A percentile compares a stretch with the other conserved stretches of the same genome.
Evolutionary conservation across 768 basidiomycete species (phyloP).

Genomic region (Amanita rimosa): DNA sequence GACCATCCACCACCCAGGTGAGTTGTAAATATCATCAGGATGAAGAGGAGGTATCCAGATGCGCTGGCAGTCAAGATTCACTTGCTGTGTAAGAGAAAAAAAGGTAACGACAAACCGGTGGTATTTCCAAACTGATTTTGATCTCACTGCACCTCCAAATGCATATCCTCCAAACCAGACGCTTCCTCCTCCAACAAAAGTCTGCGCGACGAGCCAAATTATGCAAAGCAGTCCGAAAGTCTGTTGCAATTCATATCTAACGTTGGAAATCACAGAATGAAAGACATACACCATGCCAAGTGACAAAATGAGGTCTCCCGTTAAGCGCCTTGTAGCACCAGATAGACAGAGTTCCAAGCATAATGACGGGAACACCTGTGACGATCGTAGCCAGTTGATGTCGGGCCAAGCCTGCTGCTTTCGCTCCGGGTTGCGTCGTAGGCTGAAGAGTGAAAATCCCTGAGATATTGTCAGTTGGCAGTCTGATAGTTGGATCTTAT

Average conservation of each 20-base stretch:
- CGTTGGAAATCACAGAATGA: neutral
- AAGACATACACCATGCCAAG: conserved; percentile 63
- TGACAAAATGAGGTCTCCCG: conserved; percentile 45
- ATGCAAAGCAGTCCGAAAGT: conserved; percentile 54
- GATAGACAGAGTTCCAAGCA: conserved; percentile 52
- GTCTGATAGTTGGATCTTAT: neutral
- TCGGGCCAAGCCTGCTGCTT: conserved; percentile 53
- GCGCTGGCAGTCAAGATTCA: conserved; percentile 25
- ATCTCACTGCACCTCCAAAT: conserved; percentile 63
- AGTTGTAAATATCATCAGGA: conserved; percentile 46
- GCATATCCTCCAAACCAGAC: conserved; percentile 64
- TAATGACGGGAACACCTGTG: conserved; percentile 44
- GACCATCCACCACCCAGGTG: conserved; percentile 68
- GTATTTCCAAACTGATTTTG: conserved; percentile 76
- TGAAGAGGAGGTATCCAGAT: conserved; percentile 65
- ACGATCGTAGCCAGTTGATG: conserved; percentile 57
- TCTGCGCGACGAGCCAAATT: conserved; percentile 51
- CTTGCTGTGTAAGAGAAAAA: neutral
- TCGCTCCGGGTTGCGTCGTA: conserved; percentile 52
- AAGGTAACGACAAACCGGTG: conserved; percentile 41
- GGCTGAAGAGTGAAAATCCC: conserved; percentile 71
- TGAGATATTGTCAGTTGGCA: conserved; percentile 13
- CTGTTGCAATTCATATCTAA: conserved; percentile 19
- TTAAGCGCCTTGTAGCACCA: conserved; percentile 47
- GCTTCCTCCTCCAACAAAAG: conserved; percentile 56